Evolutionary conservation across 306 rosid genomes (phyloP).

Genomic region (Ammopiptanthus mongolicus): DNA sequence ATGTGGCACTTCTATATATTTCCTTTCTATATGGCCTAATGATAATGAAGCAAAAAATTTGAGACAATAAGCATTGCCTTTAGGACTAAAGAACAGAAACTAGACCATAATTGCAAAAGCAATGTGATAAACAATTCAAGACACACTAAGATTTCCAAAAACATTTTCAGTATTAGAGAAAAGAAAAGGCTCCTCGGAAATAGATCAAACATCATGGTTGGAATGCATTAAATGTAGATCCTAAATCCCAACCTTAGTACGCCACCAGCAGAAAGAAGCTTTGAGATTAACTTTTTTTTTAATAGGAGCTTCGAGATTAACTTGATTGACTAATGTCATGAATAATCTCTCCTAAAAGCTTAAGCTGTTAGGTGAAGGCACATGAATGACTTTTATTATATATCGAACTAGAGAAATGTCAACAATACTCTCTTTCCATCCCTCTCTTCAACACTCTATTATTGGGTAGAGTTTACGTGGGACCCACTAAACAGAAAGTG

Average conservation of each 20-base stretch:
- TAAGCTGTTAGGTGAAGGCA: no score
- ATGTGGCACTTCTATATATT: conserved; percentile 73
- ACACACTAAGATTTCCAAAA: background rate
- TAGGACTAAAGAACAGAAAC: conserved; percentile 10
- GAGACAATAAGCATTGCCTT: conserved; percentile 14
- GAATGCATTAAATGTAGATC: background rate
- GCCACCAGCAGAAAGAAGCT: conserved; percentile 23
- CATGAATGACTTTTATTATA: no score
- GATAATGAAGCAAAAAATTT: conserved; percentile 30
- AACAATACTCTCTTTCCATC: no score
- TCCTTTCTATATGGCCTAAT: conserved; percentile 82
- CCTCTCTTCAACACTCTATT: no score
- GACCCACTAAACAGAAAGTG: no score
- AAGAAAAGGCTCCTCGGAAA: background rate
- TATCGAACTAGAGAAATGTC: no score
- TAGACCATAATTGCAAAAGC: conserved; percentile 3
- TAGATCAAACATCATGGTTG: conserved; percentile 12
- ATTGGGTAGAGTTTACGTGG: no score
- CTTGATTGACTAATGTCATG: conserved; percentile 7
- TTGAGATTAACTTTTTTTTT: conserved; percentile 13
- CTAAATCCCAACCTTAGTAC: conserved; percentile 8
- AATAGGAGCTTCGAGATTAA: conserved; percentile 13
- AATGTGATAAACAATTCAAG: conserved; percentile 15
- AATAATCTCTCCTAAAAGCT: no score
- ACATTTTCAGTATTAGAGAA: conserved; percentile 7